These are phyloP conservation scores for Cordyceps farinosa DNA, from an alignment of 2,329 filamentous ascomycete species.

Conservation along the genomic window DNA sequence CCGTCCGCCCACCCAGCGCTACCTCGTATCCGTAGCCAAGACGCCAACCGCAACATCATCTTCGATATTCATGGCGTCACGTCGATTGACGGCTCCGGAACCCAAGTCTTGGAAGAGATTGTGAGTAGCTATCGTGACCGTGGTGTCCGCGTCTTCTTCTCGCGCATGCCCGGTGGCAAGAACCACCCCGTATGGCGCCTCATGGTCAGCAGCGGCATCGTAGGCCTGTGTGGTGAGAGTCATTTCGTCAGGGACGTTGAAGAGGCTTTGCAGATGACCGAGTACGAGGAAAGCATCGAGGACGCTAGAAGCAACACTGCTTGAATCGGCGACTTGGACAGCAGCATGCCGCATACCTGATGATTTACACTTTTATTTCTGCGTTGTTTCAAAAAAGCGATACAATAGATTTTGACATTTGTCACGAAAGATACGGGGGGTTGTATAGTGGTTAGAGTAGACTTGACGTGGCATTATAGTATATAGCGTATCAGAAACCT, in stretches of 20 bases:
- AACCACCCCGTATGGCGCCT: slow-evolving; percentile 62
- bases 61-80: slow-evolving; percentile 99
- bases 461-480: neutral
- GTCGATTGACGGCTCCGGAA: slow-evolving; percentile 85
- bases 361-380: slow-evolving; percentile 3
- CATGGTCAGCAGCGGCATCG: slow-evolving; percentile 77
- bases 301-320: slow-evolving; percentile 10
- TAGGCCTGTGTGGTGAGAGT: slow-evolving; percentile 69
- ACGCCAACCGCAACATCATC: slow-evolving; percentile 86
- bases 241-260: slow-evolving; percentile 83
- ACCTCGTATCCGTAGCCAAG: slow-evolving; percentile 70
- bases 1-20: slow-evolving; percentile 79
- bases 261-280: slow-evolving; percentile 77
- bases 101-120: slow-evolving; percentile 88
- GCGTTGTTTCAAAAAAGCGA: slow-evolving; percentile 3
- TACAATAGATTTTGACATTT: neutral
- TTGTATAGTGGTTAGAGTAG: neutral
- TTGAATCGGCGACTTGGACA: neutral
- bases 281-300: slow-evolving; percentile 57
- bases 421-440: neutral
- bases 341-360: neutral
- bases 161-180: slow-evolving; percentile 47
- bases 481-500: neutral
- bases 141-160: slow-evolving; percentile 75
- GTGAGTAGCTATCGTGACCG: slow-evolving; percentile 74